Conservation (phyloP, 2,329 filamentous ascomycete species). For the Aspergillus proliferans region DNA sequence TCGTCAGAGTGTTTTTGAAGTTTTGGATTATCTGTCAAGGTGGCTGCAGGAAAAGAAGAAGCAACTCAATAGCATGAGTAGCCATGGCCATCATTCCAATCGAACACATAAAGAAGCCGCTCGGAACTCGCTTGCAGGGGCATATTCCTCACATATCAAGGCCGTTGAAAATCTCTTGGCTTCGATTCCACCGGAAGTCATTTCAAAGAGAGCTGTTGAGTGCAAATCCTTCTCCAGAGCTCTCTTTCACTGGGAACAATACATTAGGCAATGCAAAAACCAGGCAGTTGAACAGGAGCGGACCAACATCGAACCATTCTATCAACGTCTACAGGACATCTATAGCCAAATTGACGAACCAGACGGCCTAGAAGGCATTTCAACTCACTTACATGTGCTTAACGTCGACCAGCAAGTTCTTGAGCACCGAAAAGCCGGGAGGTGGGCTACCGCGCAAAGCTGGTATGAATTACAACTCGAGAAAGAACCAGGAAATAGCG, state of each 20-base stretch:
- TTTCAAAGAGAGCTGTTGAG: conserved; percentile 79
- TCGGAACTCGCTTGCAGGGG: conserved; percentile 23
- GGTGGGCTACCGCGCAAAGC: conserved; percentile 90
- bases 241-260: conserved; percentile 89
- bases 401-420: conserved; percentile 90
- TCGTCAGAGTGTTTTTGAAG: conserved; percentile 71
- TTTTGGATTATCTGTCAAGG: conserved; percentile 83
- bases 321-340: conserved; percentile 80
- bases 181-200: conserved; percentile 64
- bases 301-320: conserved; percentile 55
- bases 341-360: conserved; percentile 98
- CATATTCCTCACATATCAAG: conserved; percentile 42
- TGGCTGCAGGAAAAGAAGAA: conserved; percentile 79
- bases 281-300: conserved; percentile 43
- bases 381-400: conserved; percentile 75
- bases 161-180: conserved; percentile 67
- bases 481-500: conserved; percentile 67
- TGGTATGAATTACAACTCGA: conserved; percentile 94
- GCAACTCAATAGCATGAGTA: conserved; percentile 31
- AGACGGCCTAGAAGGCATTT: conserved; percentile 91
- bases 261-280: conserved; percentile 58
- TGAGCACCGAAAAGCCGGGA: conserved; percentile 84
- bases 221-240: conserved; percentile 90
- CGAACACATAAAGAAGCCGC: conserved; percentile 22
- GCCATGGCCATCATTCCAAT: conserved; percentile 20